A percentile compares a stretch with the other conserved stretches of the same genome.
phyloP scores from a whole-genome alignment of 2,329 filamentous ascomycete genomes.

The Coniochaeta sp. region DNA sequence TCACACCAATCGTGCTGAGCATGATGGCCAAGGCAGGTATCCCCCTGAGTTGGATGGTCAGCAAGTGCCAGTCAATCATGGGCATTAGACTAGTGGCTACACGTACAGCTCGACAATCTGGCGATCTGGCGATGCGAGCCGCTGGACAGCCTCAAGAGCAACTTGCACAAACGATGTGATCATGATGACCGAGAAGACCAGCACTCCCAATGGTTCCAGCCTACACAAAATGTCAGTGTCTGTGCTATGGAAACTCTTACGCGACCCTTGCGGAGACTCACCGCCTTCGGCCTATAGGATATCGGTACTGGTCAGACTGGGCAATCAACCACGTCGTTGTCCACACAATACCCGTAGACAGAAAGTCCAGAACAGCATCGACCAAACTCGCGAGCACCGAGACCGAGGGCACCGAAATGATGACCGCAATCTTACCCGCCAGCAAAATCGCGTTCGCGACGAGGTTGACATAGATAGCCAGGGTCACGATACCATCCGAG shows the following conservation, averaged over 20 bases:
- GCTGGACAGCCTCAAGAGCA: constrained; percentile 60
- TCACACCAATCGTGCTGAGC: constrained; percentile 73
- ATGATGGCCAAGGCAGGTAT: constrained; percentile 72
- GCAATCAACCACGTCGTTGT: constrained; percentile 68
- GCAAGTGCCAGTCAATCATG: neutral
- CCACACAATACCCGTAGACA: constrained; percentile 77
- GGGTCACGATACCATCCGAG: constrained; percentile 66
- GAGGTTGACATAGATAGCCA: constrained; percentile 84
- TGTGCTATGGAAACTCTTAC: neutral
- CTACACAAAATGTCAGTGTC: constrained; percentile 23
- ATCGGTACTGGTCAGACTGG: constrained; percentile 65
- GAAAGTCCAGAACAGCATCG: constrained; percentile 72
- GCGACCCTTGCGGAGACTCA: constrained; percentile 15
- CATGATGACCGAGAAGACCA: constrained; percentile 82
- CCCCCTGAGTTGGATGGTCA: constrained; percentile 28
- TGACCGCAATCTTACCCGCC: constrained; percentile 68
- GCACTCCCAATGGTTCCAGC: constrained; percentile 71
- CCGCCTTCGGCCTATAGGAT: constrained; percentile 67
- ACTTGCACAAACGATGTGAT: constrained; percentile 79
- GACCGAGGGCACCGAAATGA: constrained; percentile 71
- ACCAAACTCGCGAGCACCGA: constrained; percentile 75
- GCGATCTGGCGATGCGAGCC: constrained; percentile 53
- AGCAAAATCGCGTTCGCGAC: constrained; percentile 70
- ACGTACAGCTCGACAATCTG: constrained; percentile 60
- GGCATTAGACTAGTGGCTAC: neutral